phyloP scores from a whole-genome alignment of 208 protist genomes.

The Leishmania major region DNA sequence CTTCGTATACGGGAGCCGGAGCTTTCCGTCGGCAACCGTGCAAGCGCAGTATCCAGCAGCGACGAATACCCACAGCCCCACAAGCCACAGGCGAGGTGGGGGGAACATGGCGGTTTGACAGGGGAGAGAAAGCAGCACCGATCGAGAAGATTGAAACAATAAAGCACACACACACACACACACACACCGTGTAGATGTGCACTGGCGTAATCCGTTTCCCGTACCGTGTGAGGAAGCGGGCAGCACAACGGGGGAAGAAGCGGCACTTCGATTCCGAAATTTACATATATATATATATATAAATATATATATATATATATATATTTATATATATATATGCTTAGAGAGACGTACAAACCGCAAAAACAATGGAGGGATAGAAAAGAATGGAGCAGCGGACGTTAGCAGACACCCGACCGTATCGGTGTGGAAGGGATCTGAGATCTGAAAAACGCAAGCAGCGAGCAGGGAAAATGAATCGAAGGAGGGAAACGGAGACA shows the following conservation, averaged over 20 bases:
- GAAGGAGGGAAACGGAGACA: neutral
- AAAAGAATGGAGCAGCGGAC: neutral
- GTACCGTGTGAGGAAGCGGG: neutral
- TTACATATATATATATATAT: no score
- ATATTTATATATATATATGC: no score
- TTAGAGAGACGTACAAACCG: no score
- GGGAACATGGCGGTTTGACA: neutral
- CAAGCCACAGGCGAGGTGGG: neutral
- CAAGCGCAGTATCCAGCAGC: neutral
- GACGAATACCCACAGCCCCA: neutral
- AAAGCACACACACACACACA: neutral
- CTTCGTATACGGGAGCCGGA: constrained; percentile 17
- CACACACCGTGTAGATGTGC: constrained; percentile 2
- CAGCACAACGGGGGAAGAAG: neutral
- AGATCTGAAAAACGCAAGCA: neutral
- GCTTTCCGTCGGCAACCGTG: neutral
- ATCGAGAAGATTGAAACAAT: neutral
- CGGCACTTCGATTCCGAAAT: neutral
- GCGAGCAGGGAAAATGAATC: neutral
- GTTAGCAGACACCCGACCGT: neutral
- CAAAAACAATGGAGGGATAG: no score
- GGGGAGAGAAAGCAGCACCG: neutral
- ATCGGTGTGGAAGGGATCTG: neutral
- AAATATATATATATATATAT: no score
- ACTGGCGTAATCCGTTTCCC: neutral